Evolutionary conservation across 495 filamentous ascomycete species (phyloP).

Genomic region (Copromyces sp.): DNA sequence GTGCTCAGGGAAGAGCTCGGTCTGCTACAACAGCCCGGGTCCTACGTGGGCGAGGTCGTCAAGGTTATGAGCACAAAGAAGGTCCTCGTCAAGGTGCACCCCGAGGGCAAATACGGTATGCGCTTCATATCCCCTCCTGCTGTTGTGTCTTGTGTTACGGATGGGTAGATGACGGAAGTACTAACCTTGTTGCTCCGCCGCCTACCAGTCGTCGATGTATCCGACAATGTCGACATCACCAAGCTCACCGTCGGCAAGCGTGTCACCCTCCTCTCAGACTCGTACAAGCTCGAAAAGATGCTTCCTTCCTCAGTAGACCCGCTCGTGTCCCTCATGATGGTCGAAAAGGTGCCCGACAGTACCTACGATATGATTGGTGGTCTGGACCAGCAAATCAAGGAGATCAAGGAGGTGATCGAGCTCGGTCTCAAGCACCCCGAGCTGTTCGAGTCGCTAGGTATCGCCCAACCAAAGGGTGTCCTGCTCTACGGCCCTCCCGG

Average conservation of each 20-base stretch:
- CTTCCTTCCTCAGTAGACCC: conserved; percentile 95
- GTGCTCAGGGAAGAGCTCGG: conserved; percentile 93
- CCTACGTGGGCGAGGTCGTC: conserved; percentile 97
- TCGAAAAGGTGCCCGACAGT: conserved; percentile 98
- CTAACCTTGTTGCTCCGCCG: conserved; percentile 6
- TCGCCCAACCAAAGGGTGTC: conserved; percentile 96
- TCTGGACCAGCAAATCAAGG: conserved; percentile 98
- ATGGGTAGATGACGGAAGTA: not conserved
- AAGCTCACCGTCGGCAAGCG: conserved; percentile 98
- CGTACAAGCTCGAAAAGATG: conserved; percentile 97
- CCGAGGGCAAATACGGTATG: conserved; percentile 98
- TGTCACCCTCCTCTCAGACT: conserved; percentile 89
- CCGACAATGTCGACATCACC: conserved; percentile 84
- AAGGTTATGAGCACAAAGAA: conserved; percentile 99
- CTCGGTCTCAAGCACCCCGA: conserved; percentile 97
- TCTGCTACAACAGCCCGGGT: conserved; percentile 91
- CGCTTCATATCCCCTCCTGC: not conserved
- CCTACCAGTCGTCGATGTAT: conserved; percentile 80
- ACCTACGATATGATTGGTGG: conserved; percentile 99
- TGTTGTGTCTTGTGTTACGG: not conserved
- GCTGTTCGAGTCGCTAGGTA: conserved; percentile 95
- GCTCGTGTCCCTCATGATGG: conserved; percentile 99
- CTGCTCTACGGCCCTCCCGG: conserved; percentile 94
- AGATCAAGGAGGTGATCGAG: conserved; percentile 99
- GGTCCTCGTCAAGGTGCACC: conserved; percentile 97